phyloP scores from a whole-genome alignment of 148 eudicot genomes.

The Vaccinium darrowii region DNA sequence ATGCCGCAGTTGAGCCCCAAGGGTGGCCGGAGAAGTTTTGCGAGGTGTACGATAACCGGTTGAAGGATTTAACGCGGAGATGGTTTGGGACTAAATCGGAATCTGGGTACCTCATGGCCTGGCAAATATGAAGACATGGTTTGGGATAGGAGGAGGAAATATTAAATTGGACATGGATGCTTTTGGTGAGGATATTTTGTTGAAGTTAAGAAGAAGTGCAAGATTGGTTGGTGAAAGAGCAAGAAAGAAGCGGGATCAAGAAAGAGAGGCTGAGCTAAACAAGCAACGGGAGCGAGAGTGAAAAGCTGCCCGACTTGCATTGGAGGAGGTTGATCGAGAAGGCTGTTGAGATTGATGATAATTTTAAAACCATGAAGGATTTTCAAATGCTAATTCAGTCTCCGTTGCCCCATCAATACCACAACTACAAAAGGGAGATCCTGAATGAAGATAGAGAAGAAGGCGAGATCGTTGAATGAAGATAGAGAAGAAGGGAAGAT shows the following conservation, averaged over 20 bases:
- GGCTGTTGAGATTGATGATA: not conserved
- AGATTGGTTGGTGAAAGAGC: constrained; percentile 17
- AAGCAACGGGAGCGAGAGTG: constrained; percentile 53
- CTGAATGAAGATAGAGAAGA: too few relatives aligned
- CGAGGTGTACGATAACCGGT: too few relatives aligned
- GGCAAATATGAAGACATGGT: too few relatives aligned
- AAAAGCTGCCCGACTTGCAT: constrained; percentile 55
- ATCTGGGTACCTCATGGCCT: too few relatives aligned
- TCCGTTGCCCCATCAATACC: not conserved
- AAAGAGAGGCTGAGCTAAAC: constrained; percentile 33
- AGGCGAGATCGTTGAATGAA: too few relatives aligned
- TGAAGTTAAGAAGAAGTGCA: constrained; percentile 27
- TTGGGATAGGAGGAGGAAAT: constrained; percentile 26
- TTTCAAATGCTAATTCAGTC: not conserved
- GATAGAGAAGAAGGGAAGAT: too few relatives aligned
- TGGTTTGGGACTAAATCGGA: too few relatives aligned
- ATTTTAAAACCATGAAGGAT: not conserved
- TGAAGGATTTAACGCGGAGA: too few relatives aligned
- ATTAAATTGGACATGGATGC: constrained; percentile 26
- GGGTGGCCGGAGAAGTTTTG: too few relatives aligned
- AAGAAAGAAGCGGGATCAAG: too few relatives aligned
- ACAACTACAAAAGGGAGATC: too few relatives aligned
- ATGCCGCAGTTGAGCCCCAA: too few relatives aligned
- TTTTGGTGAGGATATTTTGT: constrained; percentile 25
- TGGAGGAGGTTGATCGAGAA: constrained; percentile 53